Conservation (phyloP, 768 basidiomycete genomes). For the Lentinula detonsa region DNA sequence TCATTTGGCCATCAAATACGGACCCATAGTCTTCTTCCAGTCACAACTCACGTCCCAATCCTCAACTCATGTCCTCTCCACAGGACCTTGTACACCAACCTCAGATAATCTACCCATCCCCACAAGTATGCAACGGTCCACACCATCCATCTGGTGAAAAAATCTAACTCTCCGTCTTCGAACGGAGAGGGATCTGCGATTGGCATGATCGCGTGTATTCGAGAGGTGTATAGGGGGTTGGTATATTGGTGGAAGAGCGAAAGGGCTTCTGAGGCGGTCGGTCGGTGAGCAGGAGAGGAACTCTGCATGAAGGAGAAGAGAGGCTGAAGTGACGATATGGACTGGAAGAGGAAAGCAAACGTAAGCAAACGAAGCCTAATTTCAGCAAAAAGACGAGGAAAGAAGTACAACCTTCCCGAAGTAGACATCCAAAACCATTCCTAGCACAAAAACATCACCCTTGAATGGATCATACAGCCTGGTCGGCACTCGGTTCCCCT, state of each 20-base stretch:
- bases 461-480: slow-evolving; percentile 1
- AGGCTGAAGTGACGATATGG: not conserved
- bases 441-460: not conserved
- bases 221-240: not conserved
- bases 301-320: not conserved
- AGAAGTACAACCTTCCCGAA: not conserved
- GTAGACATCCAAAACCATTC: not conserved
- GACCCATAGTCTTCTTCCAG: not conserved
- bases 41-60: not conserved
- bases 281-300: not conserved
- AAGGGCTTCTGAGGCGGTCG: not conserved
- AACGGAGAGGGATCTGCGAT: not conserved
- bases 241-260: not conserved
- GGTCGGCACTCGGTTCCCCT: not conserved
- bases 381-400: not conserved
- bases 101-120: not conserved
- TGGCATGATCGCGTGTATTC: not conserved
- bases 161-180: not conserved
- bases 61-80: not conserved
- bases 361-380: not conserved
- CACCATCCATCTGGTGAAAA: not conserved
- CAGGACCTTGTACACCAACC: not conserved
- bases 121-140: not conserved
- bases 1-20: not conserved
- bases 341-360: not conserved